Percentiles rank a stretch among this genome's conserved stretches.
Evolutionary conservation across 2,329 filamentous ascomycete species (phyloP).

Genomic region (Diaporthe helianthi): DNA sequence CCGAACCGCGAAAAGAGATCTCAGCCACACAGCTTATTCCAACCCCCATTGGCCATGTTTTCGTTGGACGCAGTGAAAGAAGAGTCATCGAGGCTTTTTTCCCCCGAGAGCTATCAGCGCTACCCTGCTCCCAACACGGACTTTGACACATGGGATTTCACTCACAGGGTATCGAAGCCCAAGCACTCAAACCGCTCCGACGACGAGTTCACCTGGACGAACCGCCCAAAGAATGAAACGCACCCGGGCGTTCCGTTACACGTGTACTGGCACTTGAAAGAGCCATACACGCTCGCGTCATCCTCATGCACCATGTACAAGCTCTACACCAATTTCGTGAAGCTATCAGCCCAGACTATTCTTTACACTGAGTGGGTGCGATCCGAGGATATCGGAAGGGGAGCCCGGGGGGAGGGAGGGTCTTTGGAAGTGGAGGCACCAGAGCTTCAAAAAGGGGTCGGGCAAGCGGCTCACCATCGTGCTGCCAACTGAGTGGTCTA

Average conservation of each 20-base stretch:
- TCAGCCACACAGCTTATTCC: slow-evolving; percentile 39
- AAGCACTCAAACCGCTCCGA: slow-evolving; percentile 33
- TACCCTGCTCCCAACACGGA: not conserved
- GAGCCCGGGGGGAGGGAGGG: not conserved
- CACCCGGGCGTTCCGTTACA: slow-evolving; percentile 40
- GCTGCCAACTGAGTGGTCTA: slow-evolving; percentile 28
- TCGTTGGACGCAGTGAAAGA: slow-evolving; percentile 35
- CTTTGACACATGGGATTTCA: not conserved
- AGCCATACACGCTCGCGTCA: slow-evolving; percentile 37
- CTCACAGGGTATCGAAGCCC: slow-evolving; percentile 33
- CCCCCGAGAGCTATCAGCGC: not conserved
- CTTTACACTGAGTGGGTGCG: not conserved
- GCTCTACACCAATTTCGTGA: slow-evolving; percentile 7
- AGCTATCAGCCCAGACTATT: not conserved
- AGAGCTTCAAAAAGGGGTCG: not conserved
- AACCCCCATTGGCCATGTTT: slow-evolving; percentile 39
- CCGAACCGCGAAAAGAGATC: not conserved
- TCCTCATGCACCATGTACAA: slow-evolving; percentile 34
- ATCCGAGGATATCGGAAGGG: not conserved
- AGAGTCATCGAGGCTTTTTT: slow-evolving; percentile 36
- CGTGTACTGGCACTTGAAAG: slow-evolving; percentile 43
- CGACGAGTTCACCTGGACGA: slow-evolving; percentile 33
- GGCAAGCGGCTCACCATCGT: slow-evolving; percentile 23
- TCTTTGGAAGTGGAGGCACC: not conserved
- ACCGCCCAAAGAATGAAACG: slow-evolving; percentile 41